Conservation (phyloP, 2,329 filamentous ascomycete species). For the Emergomyces pasteurianus region DNA sequence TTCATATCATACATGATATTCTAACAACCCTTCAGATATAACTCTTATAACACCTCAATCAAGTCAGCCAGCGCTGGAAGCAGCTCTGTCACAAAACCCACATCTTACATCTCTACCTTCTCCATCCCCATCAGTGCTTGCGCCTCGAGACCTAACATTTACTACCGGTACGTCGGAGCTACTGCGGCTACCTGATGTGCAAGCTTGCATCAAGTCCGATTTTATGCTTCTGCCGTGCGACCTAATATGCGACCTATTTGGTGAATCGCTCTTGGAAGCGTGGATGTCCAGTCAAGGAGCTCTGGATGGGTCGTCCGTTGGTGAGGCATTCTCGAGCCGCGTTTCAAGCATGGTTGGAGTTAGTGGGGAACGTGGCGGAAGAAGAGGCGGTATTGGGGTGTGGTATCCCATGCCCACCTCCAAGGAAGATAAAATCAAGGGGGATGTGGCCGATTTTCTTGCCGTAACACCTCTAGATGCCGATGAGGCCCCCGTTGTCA, state of each 20-base stretch:
- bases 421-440: slow-evolving; percentile 61
- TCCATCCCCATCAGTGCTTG: slow-evolving; percentile 55
- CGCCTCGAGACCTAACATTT: slow-evolving; percentile 62
- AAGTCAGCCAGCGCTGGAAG: slow-evolving; percentile 32
- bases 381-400: slow-evolving; percentile 71
- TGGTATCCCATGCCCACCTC: slow-evolving; percentile 74
- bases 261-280: slow-evolving; percentile 69
- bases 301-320: slow-evolving; percentile 47
- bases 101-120: slow-evolving; percentile 38
- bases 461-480: slow-evolving; percentile 58
- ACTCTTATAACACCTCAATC: slow-evolving; percentile 37
- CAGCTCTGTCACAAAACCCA: slow-evolving; percentile 38
- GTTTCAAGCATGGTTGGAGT: slow-evolving; percentile 36
- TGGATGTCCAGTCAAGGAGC: slow-evolving; percentile 82
- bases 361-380: slow-evolving; percentile 45
- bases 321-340: slow-evolving; percentile 23
- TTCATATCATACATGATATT: not conserved
- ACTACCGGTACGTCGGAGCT: slow-evolving; percentile 86
- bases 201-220: slow-evolving; percentile 65
- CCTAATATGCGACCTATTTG: slow-evolving; percentile 77
- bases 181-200: slow-evolving; percentile 70
- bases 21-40: slow-evolving; percentile 25
- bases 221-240: slow-evolving; percentile 91
- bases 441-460: slow-evolving; percentile 87
- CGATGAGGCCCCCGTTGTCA: slow-evolving; percentile 37